Evolutionary conservation across 495 filamentous ascomycete species (phyloP).

Genomic region (Cladorrhinum samala): DNA sequence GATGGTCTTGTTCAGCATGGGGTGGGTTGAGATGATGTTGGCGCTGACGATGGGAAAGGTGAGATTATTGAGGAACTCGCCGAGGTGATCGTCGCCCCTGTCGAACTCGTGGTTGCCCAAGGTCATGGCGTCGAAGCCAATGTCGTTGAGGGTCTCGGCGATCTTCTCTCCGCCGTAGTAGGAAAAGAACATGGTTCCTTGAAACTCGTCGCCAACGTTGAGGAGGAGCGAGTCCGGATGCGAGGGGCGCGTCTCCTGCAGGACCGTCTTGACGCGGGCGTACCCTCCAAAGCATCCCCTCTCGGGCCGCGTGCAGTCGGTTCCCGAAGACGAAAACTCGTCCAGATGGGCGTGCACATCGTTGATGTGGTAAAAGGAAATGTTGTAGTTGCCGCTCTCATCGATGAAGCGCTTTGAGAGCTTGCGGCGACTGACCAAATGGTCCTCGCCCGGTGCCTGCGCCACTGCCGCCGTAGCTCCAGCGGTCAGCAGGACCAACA

Average conservation of each 20-base stretch:
- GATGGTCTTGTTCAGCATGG: slow-evolving; percentile 45
- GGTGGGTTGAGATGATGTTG: slow-evolving; percentile 47
- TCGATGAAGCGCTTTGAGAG: slow-evolving; percentile 48
- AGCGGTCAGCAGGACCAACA: not conserved
- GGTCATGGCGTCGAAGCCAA: slow-evolving; percentile 55
- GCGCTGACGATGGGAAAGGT: slow-evolving; percentile 53
- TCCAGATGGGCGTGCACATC: slow-evolving; percentile 57
- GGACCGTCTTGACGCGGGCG: slow-evolving; percentile 46
- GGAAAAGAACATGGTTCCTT: slow-evolving; percentile 54
- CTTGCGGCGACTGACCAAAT: slow-evolving; percentile 33
- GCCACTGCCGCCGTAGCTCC: not conserved
- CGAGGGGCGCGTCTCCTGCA: slow-evolving; percentile 42
- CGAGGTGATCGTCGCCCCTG: slow-evolving; percentile 43
- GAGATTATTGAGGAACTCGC: slow-evolving; percentile 48
- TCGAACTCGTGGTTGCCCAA: slow-evolving; percentile 58
- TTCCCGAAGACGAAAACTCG: slow-evolving; percentile 48
- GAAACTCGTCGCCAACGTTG: slow-evolving; percentile 56
- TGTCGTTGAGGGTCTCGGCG: slow-evolving; percentile 52
- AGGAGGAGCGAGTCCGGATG: slow-evolving; percentile 50
- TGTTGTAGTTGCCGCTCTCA: slow-evolving; percentile 47
- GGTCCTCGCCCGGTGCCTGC: slow-evolving; percentile 21
- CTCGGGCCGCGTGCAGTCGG: slow-evolving; percentile 45
- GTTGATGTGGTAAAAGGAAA: slow-evolving; percentile 58
- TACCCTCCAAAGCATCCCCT: slow-evolving; percentile 55
- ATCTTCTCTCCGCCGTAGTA: slow-evolving; percentile 58